These are phyloP conservation scores for Penicillium occitanis DNA, from an alignment of 2,329 filamentous ascomycete genomes.

Conservation along the genomic window DNA sequence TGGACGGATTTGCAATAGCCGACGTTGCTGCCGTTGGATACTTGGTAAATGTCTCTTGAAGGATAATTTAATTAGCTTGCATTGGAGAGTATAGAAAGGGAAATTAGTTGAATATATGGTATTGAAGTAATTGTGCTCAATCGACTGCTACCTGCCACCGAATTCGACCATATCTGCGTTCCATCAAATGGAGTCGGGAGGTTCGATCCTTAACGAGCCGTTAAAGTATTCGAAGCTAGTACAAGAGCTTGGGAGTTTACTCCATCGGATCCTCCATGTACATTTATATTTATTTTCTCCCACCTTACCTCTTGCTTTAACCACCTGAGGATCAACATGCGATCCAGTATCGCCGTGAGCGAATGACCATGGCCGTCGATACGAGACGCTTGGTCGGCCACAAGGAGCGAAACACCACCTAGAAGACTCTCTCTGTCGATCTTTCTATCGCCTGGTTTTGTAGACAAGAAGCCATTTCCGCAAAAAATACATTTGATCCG, in stretches of 20 bases:
- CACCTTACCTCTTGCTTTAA: neutral
- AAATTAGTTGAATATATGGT: neutral
- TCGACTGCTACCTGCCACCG: neutral
- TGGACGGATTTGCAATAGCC: neutral
- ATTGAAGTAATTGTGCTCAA: neutral
- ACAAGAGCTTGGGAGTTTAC: neutral
- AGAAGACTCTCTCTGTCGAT: no score
- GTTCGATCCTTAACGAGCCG: neutral
- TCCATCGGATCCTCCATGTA: neutral
- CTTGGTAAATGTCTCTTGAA: neutral
- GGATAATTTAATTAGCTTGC: no score
- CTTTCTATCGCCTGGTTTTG: no score
- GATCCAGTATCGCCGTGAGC: neutral
- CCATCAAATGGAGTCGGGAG: neutral
- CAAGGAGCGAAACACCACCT: neutral
- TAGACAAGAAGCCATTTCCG: neutral
- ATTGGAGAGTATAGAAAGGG: no score
- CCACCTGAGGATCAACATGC: neutral
- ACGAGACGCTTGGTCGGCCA: neutral
- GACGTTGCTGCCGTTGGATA: neutral
- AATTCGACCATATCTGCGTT: neutral
- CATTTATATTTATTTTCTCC: neutral
- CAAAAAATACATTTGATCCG: neutral
- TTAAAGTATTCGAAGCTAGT: neutral
- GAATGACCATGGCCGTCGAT: neutral